Percentiles rank a stretch among this genome's conserved stretches.
Evolutionary conservation across 257 asterid genomes (phyloP).

Genomic region (Linderniella brevidens): DNA sequence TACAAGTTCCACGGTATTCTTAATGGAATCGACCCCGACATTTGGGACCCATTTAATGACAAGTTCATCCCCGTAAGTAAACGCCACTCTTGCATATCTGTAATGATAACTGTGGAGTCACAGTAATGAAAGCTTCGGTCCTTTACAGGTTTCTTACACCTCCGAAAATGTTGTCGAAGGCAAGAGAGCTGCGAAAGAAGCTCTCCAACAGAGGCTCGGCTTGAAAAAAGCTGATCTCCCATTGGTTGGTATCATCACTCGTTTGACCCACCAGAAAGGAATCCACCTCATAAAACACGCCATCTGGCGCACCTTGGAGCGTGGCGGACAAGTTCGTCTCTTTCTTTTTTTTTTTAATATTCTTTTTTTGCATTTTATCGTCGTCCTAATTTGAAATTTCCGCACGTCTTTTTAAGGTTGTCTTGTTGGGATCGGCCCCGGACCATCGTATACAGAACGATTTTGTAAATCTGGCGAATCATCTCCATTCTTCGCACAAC

Average conservation of each 20-base stretch:
- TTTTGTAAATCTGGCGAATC: conserved; percentile 74
- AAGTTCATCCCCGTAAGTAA: conserved; percentile 72
- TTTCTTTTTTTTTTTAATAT: too few relatives aligned
- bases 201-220: conserved; percentile 78
- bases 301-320: conserved; percentile 80
- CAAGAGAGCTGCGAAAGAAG: conserved; percentile 85
- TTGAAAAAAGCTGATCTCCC: conserved; percentile 61
- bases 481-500: conserved; percentile 55
- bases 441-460: conserved; percentile 88
- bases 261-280: conserved; percentile 98
- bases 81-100: conserved; percentile 7
- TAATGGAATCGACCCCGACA: conserved; percentile 95
- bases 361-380: too few relatives aligned
- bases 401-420: conserved; percentile 36
- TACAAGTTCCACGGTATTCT: conserved; percentile 89
- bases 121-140: background rate
- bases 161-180: conserved; percentile 92
- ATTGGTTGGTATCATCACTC: conserved; percentile 77
- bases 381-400: too few relatives aligned
- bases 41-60: conserved; percentile 96
- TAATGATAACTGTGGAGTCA: background rate
- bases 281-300: conserved; percentile 97
- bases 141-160: conserved; percentile 53
- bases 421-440: conserved; percentile 94
- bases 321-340: conserved; percentile 68